Evolutionary conservation across 305 asterid genomes (phyloP), one percentile per base, ranked within the genome.

Genomic region (Nicotiana rustica): DNA sequence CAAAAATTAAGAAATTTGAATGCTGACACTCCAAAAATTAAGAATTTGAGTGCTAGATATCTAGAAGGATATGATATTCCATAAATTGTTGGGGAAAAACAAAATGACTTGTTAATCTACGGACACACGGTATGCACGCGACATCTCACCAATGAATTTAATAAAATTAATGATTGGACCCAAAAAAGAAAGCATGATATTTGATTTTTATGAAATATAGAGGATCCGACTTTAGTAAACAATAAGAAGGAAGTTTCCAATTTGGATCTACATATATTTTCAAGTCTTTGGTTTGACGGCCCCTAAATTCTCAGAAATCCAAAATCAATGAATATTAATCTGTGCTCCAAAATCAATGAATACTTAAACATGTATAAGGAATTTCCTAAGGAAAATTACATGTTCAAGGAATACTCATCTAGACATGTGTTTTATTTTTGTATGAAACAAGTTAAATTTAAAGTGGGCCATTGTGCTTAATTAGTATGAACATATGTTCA

Each of bases 221-320:
- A 61, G 31, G 31, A 61, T 18, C 31, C 4, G 17, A 62, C 33
- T 62, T 62, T 62, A 21, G 15, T 60, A 18, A 21, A n/a, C 8
- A n/a, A 59, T 59, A 6, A n/a, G 10, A 59, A n/a, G 65, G 12
- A 55, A 62, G 33, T 62, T 19, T 21, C 67, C 36, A 62, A 19
- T 62, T 44, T 62, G 35, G 35, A 62, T 62, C 35, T 13, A 21
- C 12, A 62, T 62, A 21, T 3, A 29, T 66, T 66, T 31, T 67
- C 73, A 66, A 66, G 71, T 66, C 9, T 29, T 31, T 31, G 70
- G 44, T 66, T 10, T 33, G 68, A 38, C 71, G 12, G 71, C 44
- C 12, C 47, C 9, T 31, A 66, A 29, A 29, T 29, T 13, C 69
- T 65, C 19, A 31, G 19, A 31, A 9, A 31, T 66, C 18, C 4